phyloP scores from a whole-genome alignment of 495 filamentous ascomycete genomes.

The Talaromyces adpressus region DNA sequence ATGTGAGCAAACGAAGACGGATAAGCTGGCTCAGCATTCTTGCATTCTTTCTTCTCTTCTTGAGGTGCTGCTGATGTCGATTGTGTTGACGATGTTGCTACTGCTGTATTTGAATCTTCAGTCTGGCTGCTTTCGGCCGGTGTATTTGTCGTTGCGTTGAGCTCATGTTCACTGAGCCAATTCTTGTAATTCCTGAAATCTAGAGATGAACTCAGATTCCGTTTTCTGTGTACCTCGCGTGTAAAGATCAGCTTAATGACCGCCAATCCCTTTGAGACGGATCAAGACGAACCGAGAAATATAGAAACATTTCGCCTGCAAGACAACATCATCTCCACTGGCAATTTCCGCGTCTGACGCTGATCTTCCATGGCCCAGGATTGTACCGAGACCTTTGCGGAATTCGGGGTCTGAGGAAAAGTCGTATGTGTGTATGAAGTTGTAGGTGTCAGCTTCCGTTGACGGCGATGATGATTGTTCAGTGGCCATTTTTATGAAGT shows the following conservation, averaged over 20 bases:
- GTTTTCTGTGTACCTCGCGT: constrained; percentile 24
- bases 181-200: constrained; percentile 33
- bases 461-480: not conserved
- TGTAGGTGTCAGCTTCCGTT: constrained; percentile 15
- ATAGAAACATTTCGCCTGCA: constrained; percentile 49
- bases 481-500: not conserved
- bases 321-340: constrained; percentile 35
- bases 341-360: constrained; percentile 36
- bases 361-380: constrained; percentile 36
- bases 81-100: not conserved
- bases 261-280: not conserved
- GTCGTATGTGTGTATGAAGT: constrained; percentile 26
- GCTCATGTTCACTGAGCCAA: constrained; percentile 26
- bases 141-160: not conserved
- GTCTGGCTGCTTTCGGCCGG: not conserved
- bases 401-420: constrained; percentile 40
- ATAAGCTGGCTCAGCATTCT: constrained; percentile 51
- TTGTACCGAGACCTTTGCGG: constrained; percentile 39
- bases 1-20: constrained; percentile 85
- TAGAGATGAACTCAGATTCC: constrained; percentile 29
- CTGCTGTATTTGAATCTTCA: not conserved
- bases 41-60: not conserved
- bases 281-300: constrained; percentile 33
- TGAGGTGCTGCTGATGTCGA: constrained; percentile 1
- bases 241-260: not conserved